These are phyloP conservation scores for Zostera marina DNA, from an alignment of 116 monocot genomes.

Conservation along the genomic window DNA sequence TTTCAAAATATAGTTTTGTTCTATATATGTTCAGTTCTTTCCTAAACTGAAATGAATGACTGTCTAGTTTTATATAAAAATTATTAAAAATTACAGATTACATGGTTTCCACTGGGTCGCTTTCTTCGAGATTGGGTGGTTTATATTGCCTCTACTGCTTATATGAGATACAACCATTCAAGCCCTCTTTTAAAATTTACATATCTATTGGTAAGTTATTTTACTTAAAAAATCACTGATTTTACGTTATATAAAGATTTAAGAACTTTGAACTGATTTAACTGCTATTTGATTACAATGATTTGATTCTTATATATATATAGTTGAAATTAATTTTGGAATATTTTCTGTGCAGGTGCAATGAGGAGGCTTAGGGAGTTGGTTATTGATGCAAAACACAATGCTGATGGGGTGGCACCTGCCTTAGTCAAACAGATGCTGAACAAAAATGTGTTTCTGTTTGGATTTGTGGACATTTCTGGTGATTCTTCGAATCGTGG, in stretches of 20 bases:
- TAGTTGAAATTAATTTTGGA: background rate
- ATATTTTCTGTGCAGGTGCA: slow-evolving; percentile 29
- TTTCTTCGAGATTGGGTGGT: slow-evolving; percentile 59
- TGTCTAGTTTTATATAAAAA: too few relatives aligned
- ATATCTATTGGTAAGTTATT: slow-evolving; percentile 51
- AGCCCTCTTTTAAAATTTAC: slow-evolving; percentile 78
- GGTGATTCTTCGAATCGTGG: slow-evolving; percentile 21
- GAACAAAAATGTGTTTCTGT: slow-evolving; percentile 39
- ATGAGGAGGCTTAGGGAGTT: slow-evolving; percentile 51
- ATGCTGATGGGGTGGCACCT: slow-evolving; percentile 26
- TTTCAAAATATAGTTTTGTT: background rate
- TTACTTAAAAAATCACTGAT: too few relatives aligned
- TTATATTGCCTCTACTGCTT: slow-evolving; percentile 94
- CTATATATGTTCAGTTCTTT: background rate
- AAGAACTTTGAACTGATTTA: too few relatives aligned
- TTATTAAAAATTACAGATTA: slow-evolving; percentile 30
- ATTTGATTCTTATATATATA: too few relatives aligned
- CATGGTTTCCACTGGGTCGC: slow-evolving; percentile 29
- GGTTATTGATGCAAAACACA: slow-evolving; percentile 57
- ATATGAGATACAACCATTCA: slow-evolving; percentile 69
- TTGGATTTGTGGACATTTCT: slow-evolving; percentile 58
- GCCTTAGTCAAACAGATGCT: slow-evolving; percentile 80
- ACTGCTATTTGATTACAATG: too few relatives aligned
- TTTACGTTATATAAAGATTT: background rate
- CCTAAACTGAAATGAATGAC: background rate